These are phyloP conservation scores for Claviceps cyperi DNA, from an alignment of 2,329 filamentous ascomycete genomes.

Conservation along the genomic window DNA sequence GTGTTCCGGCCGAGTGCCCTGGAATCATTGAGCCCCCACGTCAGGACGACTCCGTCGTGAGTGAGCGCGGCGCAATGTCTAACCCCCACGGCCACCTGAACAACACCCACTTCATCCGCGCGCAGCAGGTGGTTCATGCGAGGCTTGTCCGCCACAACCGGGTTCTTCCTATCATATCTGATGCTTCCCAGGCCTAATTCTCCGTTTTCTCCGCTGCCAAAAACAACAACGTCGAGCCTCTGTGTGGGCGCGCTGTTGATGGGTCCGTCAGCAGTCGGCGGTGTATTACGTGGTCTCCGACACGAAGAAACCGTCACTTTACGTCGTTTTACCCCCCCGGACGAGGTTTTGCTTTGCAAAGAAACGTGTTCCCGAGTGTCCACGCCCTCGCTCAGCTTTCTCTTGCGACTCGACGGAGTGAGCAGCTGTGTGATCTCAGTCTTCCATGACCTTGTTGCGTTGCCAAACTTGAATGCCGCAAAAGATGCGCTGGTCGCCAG, in stretches of 20 bases:
- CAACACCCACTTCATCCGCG: constrained; percentile 31
- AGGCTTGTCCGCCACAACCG: constrained; percentile 3
- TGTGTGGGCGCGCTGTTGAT: constrained; percentile 1
- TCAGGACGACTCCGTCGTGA: constrained; percentile 46
- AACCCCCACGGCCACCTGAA: constrained; percentile 46
- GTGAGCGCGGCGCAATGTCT: constrained; percentile 51
- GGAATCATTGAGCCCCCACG: constrained; percentile 55
- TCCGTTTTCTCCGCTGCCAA: constrained; percentile 7
- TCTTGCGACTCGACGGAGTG: neutral
- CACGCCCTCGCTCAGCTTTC: neutral
- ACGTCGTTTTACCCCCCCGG: neutral
- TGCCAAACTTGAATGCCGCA: neutral
- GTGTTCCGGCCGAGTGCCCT: constrained; percentile 47
- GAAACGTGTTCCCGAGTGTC: neutral
- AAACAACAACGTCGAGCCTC: constrained; percentile 5
- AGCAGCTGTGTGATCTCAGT: neutral
- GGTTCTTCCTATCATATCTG: neutral
- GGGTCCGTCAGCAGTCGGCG: neutral
- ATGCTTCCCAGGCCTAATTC: constrained; percentile 9
- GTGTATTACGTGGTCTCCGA: neutral
- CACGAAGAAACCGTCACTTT: neutral
- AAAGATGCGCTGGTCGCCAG: neutral
- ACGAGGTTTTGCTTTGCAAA: neutral
- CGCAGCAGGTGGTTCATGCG: constrained; percentile 38
- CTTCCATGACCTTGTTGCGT: neutral